Evolutionary conservation across 2,329 filamentous ascomycete genomes (phyloP).

Genomic region (Macrophomina tecta): DNA sequence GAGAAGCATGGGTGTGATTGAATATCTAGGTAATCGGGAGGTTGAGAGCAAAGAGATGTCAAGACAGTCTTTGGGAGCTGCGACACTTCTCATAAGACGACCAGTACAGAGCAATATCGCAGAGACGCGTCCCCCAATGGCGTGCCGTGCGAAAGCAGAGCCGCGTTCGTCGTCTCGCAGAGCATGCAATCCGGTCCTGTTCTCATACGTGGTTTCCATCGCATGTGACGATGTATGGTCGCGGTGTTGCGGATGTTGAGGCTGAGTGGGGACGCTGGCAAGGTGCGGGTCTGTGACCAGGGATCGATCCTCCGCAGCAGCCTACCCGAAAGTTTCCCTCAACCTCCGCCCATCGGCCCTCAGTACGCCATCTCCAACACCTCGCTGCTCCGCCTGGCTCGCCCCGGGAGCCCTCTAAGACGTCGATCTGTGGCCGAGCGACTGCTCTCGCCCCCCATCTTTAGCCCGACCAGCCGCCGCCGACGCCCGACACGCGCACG

Average conservation of each 20-base stretch:
- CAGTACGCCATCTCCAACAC: background rate
- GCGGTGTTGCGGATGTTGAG: background rate
- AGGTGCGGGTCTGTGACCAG: background rate
- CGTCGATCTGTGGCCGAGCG: background rate
- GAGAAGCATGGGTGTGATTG: too few species aligned
- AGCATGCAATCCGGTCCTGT: too few species aligned
- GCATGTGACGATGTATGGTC: background rate
- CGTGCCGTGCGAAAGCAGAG: too few species aligned
- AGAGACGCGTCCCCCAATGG: too few species aligned
- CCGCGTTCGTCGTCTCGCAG: too few species aligned
- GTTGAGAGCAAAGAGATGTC: too few species aligned
- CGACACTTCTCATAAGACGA: too few species aligned
- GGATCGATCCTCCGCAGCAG: slow-evolving; percentile 23
- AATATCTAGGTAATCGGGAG: too few species aligned
- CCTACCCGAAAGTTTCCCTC: slow-evolving; percentile 28
- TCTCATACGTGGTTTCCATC: too few species aligned
- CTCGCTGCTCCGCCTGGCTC: background rate
- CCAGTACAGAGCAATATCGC: too few species aligned
- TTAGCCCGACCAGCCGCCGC: background rate
- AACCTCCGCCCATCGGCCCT: slow-evolving; percentile 11
- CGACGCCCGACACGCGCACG: slow-evolving; percentile 20
- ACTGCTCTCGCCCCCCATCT: background rate
- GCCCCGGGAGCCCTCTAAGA: too few species aligned
- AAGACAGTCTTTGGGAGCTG: too few species aligned
- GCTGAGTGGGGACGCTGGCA: background rate